Evolutionary conservation across 495 filamentous ascomycete species (phyloP).

Genomic region (Lentithecium fluviatile): DNA sequence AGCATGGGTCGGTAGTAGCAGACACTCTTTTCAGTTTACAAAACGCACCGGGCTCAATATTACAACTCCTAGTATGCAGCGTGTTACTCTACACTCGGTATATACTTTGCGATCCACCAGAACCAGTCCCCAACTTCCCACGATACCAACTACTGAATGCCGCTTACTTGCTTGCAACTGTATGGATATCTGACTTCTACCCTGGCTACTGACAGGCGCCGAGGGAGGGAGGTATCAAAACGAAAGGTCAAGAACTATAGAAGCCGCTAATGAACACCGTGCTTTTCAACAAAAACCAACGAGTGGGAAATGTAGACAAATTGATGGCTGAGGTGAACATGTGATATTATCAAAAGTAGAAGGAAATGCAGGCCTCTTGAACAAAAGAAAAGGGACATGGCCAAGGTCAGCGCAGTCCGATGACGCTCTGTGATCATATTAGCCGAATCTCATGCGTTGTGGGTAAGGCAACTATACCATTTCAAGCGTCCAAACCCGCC

Average conservation of each 20-base stretch:
- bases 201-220: not conserved
- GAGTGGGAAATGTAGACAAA: not conserved
- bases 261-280: not conserved
- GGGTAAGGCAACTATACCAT: slow-evolving; percentile 61
- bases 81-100: too few species aligned
- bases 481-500: slow-evolving; percentile 97
- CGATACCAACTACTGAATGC: too few species aligned
- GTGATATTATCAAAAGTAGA: not conserved
- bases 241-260: not conserved
- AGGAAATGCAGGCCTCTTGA: not conserved
- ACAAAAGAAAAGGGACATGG: slow-evolving; percentile 6
- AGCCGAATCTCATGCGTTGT: slow-evolving; percentile 26
- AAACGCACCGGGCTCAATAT: too few species aligned
- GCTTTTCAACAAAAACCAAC: slow-evolving; percentile 4
- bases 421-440: slow-evolving; percentile 66
- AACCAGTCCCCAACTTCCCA: too few species aligned
- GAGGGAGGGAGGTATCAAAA: slow-evolving; percentile 21
- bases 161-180: too few species aligned
- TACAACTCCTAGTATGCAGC: too few species aligned
- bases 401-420: slow-evolving; percentile 66
- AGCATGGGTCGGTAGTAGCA: too few species aligned
- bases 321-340: not conserved
- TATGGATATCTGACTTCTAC: slow-evolving; percentile 19
- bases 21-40: too few species aligned
- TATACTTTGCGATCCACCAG: too few species aligned